These are phyloP conservation scores for Mycena leptocephala DNA, from an alignment of 768 basidiomycete species.

Conservation along the genomic window DNA sequence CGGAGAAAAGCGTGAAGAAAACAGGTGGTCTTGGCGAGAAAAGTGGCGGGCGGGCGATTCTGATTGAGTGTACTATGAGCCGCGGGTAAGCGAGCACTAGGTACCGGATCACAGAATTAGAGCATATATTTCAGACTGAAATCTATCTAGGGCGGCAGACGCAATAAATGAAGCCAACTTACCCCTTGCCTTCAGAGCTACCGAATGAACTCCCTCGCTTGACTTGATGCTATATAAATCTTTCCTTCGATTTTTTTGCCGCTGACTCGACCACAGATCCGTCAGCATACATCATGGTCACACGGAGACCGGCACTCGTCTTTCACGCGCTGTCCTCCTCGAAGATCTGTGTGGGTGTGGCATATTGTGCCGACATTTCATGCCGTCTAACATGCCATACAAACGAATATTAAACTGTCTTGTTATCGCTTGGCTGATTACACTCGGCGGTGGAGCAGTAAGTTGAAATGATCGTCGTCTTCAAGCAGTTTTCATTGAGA, in stretches of 20 bases:
- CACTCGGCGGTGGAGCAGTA: background rate
- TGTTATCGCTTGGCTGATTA: background rate
- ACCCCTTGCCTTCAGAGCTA: background rate
- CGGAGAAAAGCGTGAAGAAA: constrained; percentile 9
- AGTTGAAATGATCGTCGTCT: background rate
- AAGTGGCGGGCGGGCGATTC: background rate
- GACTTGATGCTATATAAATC: no score
- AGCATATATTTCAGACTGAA: background rate
- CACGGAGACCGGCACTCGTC: no score
- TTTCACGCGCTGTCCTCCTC: no score
- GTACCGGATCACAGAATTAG: background rate
- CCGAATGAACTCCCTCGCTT: no score
- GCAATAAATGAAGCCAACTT: background rate
- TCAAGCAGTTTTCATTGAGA: background rate
- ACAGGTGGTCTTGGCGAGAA: background rate
- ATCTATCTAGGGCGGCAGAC: background rate
- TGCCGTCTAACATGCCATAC: background rate
- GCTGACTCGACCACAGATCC: no score
- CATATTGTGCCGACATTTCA: background rate
- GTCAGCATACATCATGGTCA: no score
- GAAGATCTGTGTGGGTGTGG: no score
- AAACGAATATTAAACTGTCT: background rate
- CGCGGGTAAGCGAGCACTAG: constrained; percentile 9
- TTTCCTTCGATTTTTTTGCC: no score
- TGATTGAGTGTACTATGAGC: constrained; percentile 12